These are phyloP conservation scores for Cucurbita pepo DNA, from an alignment of 306 rosid genomes.

Conservation along the genomic window DNA sequence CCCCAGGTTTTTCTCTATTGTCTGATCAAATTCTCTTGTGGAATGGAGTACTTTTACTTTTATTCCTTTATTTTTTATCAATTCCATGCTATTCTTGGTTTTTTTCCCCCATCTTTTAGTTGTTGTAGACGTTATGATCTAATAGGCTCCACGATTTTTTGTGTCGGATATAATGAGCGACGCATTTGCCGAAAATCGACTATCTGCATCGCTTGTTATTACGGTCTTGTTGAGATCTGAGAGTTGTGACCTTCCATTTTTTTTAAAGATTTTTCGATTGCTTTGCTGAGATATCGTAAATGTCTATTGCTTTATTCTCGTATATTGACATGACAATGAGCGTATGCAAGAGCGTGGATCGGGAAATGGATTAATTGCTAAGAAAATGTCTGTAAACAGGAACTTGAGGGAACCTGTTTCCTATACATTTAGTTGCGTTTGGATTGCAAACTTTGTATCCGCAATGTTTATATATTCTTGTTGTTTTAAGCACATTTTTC, in stretches of 20 bases:
- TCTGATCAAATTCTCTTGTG: neutral
- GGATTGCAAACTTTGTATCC: neutral
- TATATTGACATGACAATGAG: neutral
- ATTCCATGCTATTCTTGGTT: neutral
- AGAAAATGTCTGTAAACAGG: neutral
- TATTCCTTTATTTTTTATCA: neutral
- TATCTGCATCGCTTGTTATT: neutral
- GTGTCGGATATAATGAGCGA: neutral
- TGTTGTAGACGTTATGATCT: neutral
- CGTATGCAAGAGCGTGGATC: neutral
- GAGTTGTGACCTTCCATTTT: neutral
- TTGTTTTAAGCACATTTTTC: neutral
- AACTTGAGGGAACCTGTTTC: neutral
- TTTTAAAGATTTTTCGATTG: neutral
- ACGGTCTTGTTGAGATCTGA: neutral
- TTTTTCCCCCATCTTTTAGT: neutral
- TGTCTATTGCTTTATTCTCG: neutral
- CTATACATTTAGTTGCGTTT: neutral
- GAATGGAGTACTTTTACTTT: neutral
- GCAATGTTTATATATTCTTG: too few species aligned
- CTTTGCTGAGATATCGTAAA: neutral
- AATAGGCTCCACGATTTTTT: neutral
- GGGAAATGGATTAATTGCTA: neutral
- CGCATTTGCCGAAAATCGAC: neutral
- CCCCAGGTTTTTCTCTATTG: slow-evolving; percentile 23